Evolutionary conservation across 2,329 filamentous ascomycete species (phyloP), one percentile per base, ranked within the genome.

Genomic region (Xylaria polymorpha): DNA sequence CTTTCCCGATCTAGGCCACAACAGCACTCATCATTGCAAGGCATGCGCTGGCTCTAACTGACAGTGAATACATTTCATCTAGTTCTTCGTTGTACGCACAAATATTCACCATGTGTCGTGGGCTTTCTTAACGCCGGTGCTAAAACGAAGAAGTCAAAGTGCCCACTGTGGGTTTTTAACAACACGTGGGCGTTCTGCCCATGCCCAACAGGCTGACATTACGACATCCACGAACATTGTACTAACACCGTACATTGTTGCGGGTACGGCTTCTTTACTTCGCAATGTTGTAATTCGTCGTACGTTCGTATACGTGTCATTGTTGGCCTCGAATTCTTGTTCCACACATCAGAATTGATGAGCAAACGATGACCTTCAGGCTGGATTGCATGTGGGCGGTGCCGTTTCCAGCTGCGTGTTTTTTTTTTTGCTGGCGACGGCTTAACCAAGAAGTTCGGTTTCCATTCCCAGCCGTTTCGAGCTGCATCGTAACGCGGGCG

Each of bases 1-100:
- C 55, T 58, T 61, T 53, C 44, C 64, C 64, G 61, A 66, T 53
- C 35, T 29, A 58, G 32, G 44, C 46, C 41, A 63, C 35, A 50
- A 56, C 35, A 61, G 15, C 55, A 55, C 50, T 29, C 18, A 35
- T 44, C 35, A 41, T 37, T 35, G 44, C 39, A 43, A 59, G 58
- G 29, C 56, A 56, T 65, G 57, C 25, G 57, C 41, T 64, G 65
- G 57, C 53, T 53, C 12, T 44, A 12, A 43, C 6, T 57, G 43
- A 59, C 32, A 10, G 53, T 41, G 12, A 46, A 48, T 56, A 5
- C 6, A 46, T 53, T 29, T 51, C 57, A 9, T 57, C 55, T 25
- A 32, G 12, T 29, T 29, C 22, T n/a, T 44, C n/a, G 3, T 53
- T 18, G 1, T 41, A 18, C 20, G 5, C 15, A 48, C 14, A 39